Evolutionary conservation across 345 rosid genomes (phyloP).

Genomic region (Brassica nigra): DNA sequence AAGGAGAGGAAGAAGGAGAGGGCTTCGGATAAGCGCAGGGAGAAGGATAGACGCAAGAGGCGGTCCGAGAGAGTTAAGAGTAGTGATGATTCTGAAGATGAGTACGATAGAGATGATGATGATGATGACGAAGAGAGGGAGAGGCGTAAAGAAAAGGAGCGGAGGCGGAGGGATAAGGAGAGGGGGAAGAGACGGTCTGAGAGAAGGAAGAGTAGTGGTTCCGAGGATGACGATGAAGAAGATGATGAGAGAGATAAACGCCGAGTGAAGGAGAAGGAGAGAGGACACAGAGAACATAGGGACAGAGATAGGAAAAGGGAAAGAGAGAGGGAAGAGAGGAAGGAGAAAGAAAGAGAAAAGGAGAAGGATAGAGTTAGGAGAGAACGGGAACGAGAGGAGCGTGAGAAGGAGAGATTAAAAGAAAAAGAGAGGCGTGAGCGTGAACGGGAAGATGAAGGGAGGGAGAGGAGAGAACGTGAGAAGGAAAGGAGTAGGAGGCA

Average conservation of each 20-base stretch:
- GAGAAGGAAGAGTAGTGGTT: slow-evolving; percentile 54
- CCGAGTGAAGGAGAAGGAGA: slow-evolving; percentile 42
- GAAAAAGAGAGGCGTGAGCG: slow-evolving; percentile 46
- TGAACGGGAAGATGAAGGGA: slow-evolving; percentile 36
- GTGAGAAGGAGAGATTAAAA: slow-evolving; percentile 39
- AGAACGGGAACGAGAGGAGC: slow-evolving; percentile 41
- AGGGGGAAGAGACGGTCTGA: slow-evolving; percentile 45
- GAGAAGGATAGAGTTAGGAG: slow-evolving; percentile 43
- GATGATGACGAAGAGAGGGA: slow-evolving; percentile 48
- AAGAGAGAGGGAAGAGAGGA: slow-evolving; percentile 39
- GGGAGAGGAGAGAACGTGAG: slow-evolving; percentile 48
- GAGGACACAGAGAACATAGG: slow-evolving; percentile 42
- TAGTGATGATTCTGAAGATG: slow-evolving; percentile 59
- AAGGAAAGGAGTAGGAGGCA: slow-evolving; percentile 58
- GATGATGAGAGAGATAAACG: slow-evolving; percentile 50
- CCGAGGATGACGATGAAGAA: slow-evolving; percentile 48
- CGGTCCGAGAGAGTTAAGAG: slow-evolving; percentile 57
- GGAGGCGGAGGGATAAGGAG: slow-evolving; percentile 51
- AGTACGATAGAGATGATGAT: slow-evolving; percentile 39
- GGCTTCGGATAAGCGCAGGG: slow-evolving; percentile 49
- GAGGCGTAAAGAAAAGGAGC: slow-evolving; percentile 42
- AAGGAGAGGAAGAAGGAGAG: slow-evolving; percentile 60
- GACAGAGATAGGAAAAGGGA: slow-evolving; percentile 38
- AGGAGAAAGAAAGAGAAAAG: slow-evolving; percentile 36
- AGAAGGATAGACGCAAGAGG: slow-evolving; percentile 36